Percentiles rank a stretch among this genome's conserved stretches.
phyloP scores from a whole-genome alignment of 257 asterid species.

The Osmanthus fragrans region DNA sequence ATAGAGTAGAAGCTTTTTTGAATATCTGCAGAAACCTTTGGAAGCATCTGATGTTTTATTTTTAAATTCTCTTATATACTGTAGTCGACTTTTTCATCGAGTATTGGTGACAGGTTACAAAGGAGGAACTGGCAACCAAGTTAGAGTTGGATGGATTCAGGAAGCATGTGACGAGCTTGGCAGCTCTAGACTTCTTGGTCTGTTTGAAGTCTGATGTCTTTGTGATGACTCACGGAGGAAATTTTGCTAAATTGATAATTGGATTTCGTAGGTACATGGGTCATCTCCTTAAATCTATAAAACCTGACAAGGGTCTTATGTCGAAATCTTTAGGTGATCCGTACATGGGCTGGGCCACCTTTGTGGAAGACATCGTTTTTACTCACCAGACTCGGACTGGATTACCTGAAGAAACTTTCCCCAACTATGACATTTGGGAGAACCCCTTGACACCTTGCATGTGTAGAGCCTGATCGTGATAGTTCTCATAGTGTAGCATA shows the following conservation, averaged over 20 bases:
- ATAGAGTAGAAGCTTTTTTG: neutral
- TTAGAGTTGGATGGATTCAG: conserved; percentile 78
- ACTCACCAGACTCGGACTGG: conserved; percentile 95
- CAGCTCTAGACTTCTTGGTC: conserved; percentile 97
- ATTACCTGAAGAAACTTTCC: conserved; percentile 94
- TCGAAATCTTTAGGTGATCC: conserved; percentile 98
- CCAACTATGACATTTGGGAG: conserved; percentile 97
- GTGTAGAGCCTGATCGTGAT: conserved; percentile 72
- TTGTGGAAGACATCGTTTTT: conserved; percentile 77
- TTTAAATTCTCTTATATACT: neutral
- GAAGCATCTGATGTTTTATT: neutral
- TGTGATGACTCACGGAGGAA: conserved; percentile 99
- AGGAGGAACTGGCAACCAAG: conserved; percentile 87
- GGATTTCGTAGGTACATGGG: conserved; percentile 91
- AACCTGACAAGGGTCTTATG: conserved; percentile 97
- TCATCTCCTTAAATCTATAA: conserved; percentile 83
- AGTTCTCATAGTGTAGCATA: conserved; percentile 27
- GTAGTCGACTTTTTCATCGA: conserved; percentile 3
- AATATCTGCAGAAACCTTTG: neutral
- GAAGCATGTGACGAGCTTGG: conserved; percentile 96
- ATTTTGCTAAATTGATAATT: conserved; percentile 88
- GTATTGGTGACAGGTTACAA: conserved; percentile 66
- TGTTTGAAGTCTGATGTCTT: conserved; percentile 94
- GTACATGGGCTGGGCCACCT: conserved; percentile 99
- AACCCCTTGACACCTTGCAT: conserved; percentile 96